Base-by-base conservation (phyloP, 2,329 filamentous ascomycete species). In the Chaetoscypha palmicola region DNA sequence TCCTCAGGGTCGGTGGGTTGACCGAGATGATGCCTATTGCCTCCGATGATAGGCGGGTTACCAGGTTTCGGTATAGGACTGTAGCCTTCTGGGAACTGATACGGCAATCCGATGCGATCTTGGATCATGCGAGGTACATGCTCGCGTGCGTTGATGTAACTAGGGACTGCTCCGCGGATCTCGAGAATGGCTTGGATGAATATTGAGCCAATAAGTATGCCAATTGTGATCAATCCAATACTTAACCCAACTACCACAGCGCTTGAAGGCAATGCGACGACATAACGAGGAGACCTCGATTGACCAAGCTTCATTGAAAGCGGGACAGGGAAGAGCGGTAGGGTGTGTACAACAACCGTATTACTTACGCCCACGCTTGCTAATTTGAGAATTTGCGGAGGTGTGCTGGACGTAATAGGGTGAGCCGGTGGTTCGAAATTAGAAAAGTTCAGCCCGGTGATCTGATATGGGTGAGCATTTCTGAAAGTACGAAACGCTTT, bases 391-490 rank as follows among this genome's bases (percentile, higher is more conserved):
- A 51, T 41, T 39, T 60, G 60, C 2, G 54, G 55, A 17, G 52
- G 55, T 16, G 59, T 59, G 32, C 46, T 47, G 28, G 56, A 54
- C 16, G 55, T 58, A n/a, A 59, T 38, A 12, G 56, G 52, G 21
- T 52, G 41, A 3, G 50, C 22, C 32, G 58, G 58, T 32, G 58
- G 55, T 4, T 46, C 53, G 42, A 59, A 59, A 43, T 66, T 66
- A 3, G 77, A 79, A 58, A 82, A 78, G 8, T 72, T 67, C 10
- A 83, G 58, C 34, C 71, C 70, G 2, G 79, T 81, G 53, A 83
- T 79, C 51, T 74, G 73, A 30, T 70, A 67, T 2, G 69, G 68
- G 56, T 82, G 78, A 10, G 74, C 75, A 17, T 69, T 64, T 47
- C 70, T 72, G 49, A 82, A 62, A 2, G 71, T 74, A 38, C 67